Conservation (phyloP, 148 eudicot genomes). For the Amaranthus hypochondriacus region DNA sequence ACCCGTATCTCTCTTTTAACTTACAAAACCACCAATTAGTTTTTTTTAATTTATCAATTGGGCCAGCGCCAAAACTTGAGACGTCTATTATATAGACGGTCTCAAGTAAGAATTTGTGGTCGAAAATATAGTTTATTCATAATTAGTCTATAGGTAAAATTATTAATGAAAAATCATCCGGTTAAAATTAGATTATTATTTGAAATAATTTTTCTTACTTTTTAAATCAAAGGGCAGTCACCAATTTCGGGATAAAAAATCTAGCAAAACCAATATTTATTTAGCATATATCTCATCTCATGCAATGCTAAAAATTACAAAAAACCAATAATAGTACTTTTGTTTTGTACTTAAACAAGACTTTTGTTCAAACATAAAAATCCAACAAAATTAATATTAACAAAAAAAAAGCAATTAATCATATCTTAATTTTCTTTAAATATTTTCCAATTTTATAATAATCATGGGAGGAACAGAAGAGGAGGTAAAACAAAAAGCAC, state of each 20-base stretch:
- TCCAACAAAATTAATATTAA: neutral
- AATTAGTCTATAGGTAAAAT: too few species aligned
- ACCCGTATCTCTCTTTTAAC: too few species aligned
- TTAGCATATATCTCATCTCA: neutral
- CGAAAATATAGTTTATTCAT: too few species aligned
- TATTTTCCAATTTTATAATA: neutral
- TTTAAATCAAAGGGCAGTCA: constrained; percentile 5
- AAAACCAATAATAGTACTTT: constrained; percentile 15
- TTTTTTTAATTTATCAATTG: too few species aligned
- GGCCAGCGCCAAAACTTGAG: too few species aligned
- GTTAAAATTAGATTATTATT: too few species aligned
- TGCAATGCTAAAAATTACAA: neutral
- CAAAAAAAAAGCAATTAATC: neutral
- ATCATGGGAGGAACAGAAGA: constrained; percentile 39
- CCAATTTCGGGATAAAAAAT: constrained; percentile 16
- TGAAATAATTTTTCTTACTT: neutral
- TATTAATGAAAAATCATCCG: too few species aligned
- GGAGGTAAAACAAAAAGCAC: constrained; percentile 38
- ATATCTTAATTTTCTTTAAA: neutral
- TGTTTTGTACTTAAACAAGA: constrained; percentile 10
- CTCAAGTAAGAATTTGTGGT: too few species aligned
- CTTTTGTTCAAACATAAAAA: neutral
- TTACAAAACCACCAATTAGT: too few species aligned
- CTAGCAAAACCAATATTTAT: constrained; percentile 13
- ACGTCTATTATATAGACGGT: too few species aligned